phyloP scores from a whole-genome alignment of 2,329 filamentous ascomycete genomes.

The Hypoxylon sp. region DNA sequence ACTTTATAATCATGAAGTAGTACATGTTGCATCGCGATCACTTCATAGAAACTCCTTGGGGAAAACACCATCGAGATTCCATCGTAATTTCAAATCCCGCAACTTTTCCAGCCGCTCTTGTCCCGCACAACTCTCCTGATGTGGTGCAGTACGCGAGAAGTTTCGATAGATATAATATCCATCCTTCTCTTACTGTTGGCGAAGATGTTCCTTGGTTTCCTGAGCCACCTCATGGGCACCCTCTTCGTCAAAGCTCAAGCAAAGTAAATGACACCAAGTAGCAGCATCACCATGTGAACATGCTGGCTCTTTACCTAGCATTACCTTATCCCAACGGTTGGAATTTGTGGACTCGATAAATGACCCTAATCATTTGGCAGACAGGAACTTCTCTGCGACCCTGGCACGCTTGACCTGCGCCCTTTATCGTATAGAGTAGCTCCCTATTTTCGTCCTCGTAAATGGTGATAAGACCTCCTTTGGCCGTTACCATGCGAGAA shows the following conservation, averaged over 20 bases:
- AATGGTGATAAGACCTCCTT: constrained; percentile 15
- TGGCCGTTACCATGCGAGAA: constrained; percentile 16
- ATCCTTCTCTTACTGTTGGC: neutral
- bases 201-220: constrained; percentile 10
- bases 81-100: constrained; percentile 8
- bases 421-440: constrained; percentile 17
- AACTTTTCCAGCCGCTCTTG: constrained; percentile 4
- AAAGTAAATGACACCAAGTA: constrained; percentile 14
- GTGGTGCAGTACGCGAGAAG: constrained; percentile 10
- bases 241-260: constrained; percentile 13
- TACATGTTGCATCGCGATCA: neutral
- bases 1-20: no score
- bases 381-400: constrained; percentile 7
- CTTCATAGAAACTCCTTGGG: constrained; percentile 13
- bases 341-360: constrained; percentile 11
- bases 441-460: constrained; percentile 11
- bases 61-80: constrained; percentile 13
- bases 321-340: constrained; percentile 9
- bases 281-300: constrained; percentile 17
- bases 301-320: constrained; percentile 7
- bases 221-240: constrained; percentile 10
- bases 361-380: neutral
- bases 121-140: constrained; percentile 9
- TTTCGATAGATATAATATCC: constrained; percentile 16
- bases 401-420: constrained; percentile 11